Conservation (phyloP, 495 filamentous ascomycete genomes). For the Lasiosphaeria hispida region DNA sequence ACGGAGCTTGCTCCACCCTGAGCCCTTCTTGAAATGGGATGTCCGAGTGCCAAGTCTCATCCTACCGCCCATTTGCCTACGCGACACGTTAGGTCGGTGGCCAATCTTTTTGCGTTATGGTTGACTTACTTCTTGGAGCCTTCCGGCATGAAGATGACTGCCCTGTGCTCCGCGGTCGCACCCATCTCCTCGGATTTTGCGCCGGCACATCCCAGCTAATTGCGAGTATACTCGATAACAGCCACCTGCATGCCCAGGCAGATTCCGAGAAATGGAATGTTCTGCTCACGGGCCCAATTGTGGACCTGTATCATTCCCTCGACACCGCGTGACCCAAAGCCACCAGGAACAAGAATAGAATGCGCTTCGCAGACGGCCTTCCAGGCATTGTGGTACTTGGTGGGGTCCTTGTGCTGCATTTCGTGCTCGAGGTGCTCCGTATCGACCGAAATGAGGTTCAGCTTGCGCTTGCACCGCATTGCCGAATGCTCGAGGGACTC, state of each 20-base stretch:
- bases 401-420: slow-evolving; percentile 55
- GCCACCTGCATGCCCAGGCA: slow-evolving; percentile 96
- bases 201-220: slow-evolving; percentile 58
- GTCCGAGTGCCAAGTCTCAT: slow-evolving; percentile 84
- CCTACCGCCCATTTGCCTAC: slow-evolving; percentile 72
- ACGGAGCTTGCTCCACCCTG: slow-evolving; percentile 77
- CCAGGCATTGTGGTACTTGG: slow-evolving; percentile 88
- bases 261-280: slow-evolving; percentile 82
- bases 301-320: slow-evolving; percentile 85
- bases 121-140: slow-evolving; percentile 9
- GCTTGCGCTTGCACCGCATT: slow-evolving; percentile 79
- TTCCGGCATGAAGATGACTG: slow-evolving; percentile 92
- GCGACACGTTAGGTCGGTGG: not conserved
- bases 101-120: not conserved
- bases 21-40: slow-evolving; percentile 70
- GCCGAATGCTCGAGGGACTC: slow-evolving; percentile 88
- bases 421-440: slow-evolving; percentile 74
- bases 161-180: slow-evolving; percentile 51
- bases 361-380: not conserved
- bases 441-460: slow-evolving; percentile 81
- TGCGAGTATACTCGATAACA: slow-evolving; percentile 83
- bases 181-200: slow-evolving; percentile 69
- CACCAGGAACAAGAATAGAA: slow-evolving; percentile 63
- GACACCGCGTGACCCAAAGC: slow-evolving; percentile 79
- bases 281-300: slow-evolving; percentile 78